Evolutionary conservation across 1,284 basidiomycete genomes (phyloP).

Genomic region (Singerocomus inundabilis): DNA sequence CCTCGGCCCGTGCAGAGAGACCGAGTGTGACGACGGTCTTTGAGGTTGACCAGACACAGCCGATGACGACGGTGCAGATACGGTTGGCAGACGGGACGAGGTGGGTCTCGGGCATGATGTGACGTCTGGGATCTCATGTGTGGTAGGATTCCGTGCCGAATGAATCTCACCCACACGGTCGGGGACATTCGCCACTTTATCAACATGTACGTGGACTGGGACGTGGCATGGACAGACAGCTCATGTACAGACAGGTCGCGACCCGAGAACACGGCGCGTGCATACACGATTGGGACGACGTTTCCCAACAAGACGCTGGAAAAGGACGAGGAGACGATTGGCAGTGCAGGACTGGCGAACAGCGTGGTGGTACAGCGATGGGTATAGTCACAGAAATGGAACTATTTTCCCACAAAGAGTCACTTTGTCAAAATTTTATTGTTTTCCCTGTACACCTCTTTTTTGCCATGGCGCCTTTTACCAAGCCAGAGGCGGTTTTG

Average conservation of each 20-base stretch:
- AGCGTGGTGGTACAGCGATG: constrained; percentile 88
- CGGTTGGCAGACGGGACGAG: constrained; percentile 90
- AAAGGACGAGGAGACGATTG: constrained; percentile 67
- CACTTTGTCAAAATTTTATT: not conserved
- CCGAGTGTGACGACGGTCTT: constrained; percentile 58
- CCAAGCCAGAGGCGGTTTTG: constrained; percentile 88
- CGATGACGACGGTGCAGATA: constrained; percentile 90
- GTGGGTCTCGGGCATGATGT: constrained; percentile 36
- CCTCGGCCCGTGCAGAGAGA: constrained; percentile 28
- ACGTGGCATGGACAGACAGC: not conserved
- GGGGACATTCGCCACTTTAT: constrained; percentile 85
- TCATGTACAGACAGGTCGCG: constrained; percentile 54
- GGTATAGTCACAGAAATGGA: constrained; percentile 39
- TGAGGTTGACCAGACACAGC: constrained; percentile 78
- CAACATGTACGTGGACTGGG: constrained; percentile 70
- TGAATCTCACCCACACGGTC: constrained; percentile 93
- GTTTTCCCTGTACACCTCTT: not conserved
- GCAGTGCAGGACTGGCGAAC: constrained; percentile 69
- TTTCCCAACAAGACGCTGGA: constrained; percentile 82
- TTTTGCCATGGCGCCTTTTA: constrained; percentile 77
- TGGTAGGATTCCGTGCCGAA: constrained; percentile 74
- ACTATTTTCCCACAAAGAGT: constrained; percentile 18
- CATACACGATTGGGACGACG: constrained; percentile 80
- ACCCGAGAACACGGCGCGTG: constrained; percentile 61
- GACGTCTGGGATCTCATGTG: not conserved